Percentiles rank a stretch among this genome's conserved stretches.
Conservation (phyloP, 805 yeast species). For the Blastobotrys parvus region DNA sequence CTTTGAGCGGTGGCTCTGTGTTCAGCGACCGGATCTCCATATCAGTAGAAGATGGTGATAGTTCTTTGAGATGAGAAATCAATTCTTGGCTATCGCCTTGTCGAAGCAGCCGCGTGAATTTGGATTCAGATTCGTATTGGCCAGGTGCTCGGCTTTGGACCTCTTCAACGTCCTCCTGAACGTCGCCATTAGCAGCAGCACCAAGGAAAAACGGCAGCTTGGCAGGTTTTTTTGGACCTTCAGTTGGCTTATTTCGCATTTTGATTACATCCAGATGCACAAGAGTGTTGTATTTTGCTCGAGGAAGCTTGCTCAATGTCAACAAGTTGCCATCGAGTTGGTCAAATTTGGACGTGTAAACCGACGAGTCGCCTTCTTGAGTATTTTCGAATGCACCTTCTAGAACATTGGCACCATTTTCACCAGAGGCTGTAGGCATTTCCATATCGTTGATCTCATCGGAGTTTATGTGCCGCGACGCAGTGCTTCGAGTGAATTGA, state of each 20-base stretch:
- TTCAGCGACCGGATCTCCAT: conserved; percentile 78
- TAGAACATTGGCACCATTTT: conserved; percentile 58
- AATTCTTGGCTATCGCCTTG: conserved; percentile 48
- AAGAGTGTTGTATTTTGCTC: conserved; percentile 69
- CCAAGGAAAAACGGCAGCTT: conserved; percentile 75
- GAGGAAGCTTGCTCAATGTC: conserved; percentile 71
- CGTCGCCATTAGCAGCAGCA: conserved; percentile 15
- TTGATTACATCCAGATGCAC: conserved; percentile 76
- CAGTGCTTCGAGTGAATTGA: conserved; percentile 58
- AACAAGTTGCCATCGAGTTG: conserved; percentile 57
- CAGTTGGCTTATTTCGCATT: conserved; percentile 81
- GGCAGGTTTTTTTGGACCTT: conserved; percentile 78
- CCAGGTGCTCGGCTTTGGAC: conserved; percentile 2
- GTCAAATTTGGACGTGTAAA: conserved; percentile 30
- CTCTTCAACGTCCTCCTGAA: conserved; percentile 4
- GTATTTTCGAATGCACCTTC: conserved; percentile 65
- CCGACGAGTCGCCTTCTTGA: conserved; percentile 28
- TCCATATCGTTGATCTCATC: conserved; percentile 43
- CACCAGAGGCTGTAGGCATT: conserved; percentile 73
- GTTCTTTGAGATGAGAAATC: conserved; percentile 43
- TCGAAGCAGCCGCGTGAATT: conserved; percentile 59
- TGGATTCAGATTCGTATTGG: conserved; percentile 50
- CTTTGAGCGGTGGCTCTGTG: conserved; percentile 52
- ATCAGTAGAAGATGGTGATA: conserved; percentile 75
- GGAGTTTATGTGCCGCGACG: conserved; percentile 60